These are phyloP conservation scores for Peronosclerospora sorghi DNA, from an alignment of 352 stramenopile genomes.

Conservation along the genomic window DNA sequence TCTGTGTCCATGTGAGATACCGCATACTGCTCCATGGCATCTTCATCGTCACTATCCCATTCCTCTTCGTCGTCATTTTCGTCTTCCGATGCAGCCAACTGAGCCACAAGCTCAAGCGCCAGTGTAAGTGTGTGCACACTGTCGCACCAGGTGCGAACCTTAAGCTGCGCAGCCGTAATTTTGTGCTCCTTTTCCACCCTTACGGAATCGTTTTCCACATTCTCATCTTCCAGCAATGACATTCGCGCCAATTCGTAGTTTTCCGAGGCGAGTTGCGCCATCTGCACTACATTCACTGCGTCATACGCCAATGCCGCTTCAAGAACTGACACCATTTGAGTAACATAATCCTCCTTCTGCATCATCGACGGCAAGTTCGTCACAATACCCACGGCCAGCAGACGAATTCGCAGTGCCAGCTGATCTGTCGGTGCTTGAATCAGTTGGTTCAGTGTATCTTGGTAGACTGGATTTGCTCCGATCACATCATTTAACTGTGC, in stretches of 20 bases:
- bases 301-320: slow-evolving; percentile 72
- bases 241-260: slow-evolving; percentile 46
- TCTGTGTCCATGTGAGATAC: slow-evolving; percentile 52
- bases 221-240: slow-evolving; percentile 52
- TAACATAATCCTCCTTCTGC: slow-evolving; percentile 57
- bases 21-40: slow-evolving; percentile 76
- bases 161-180: slow-evolving; percentile 53
- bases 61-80: slow-evolving; percentile 72
- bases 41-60: slow-evolving; percentile 82
- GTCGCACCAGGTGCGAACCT: slow-evolving; percentile 67
- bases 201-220: slow-evolving; percentile 50
- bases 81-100: slow-evolving; percentile 41
- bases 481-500: slow-evolving; percentile 64
- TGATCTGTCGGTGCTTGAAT: slow-evolving; percentile 51
- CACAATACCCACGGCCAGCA: slow-evolving; percentile 62
- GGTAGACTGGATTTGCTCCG: slow-evolving; percentile 42
- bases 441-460: slow-evolving; percentile 52
- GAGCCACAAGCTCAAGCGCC: slow-evolving; percentile 63
- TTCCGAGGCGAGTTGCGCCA: slow-evolving; percentile 58
- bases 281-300: slow-evolving; percentile 57
- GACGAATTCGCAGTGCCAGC: slow-evolving; percentile 31
- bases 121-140: slow-evolving; percentile 69
- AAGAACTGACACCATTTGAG: slow-evolving; percentile 53
- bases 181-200: slow-evolving; percentile 48
- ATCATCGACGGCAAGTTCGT: slow-evolving; percentile 75